A percentile compares a stretch with the other conserved stretches of the same genome.
phyloP scores from a whole-genome alignment of 768 basidiomycete genomes.

The Russula ochroleuca region DNA sequence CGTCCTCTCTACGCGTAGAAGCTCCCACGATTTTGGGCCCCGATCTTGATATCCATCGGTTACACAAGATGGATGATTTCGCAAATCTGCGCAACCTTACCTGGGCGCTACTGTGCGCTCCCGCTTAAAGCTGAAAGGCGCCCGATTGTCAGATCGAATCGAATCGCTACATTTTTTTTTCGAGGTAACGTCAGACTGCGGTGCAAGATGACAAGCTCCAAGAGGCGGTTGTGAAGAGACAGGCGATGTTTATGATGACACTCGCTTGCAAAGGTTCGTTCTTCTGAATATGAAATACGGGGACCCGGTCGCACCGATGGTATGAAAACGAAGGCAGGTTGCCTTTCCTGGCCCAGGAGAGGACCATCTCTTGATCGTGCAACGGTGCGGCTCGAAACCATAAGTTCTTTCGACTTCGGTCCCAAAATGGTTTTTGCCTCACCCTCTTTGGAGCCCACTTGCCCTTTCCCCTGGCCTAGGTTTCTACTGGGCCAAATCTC shows the following conservation, averaged over 20 bases:
- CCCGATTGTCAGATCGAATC: conserved; percentile 16
- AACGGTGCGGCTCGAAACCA: conserved; percentile 20
- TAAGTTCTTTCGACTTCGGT: conserved; percentile 19
- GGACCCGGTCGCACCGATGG: conserved; percentile 11
- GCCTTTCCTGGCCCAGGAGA: conserved; percentile 10
- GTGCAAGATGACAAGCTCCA: conserved; percentile 1
- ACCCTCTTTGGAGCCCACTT: conserved; percentile 13
- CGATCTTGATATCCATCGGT: conserved; percentile 22
- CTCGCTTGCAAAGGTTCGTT: conserved; percentile 2
- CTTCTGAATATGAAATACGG: conserved; percentile 20
- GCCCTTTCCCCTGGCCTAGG: conserved; percentile 17
- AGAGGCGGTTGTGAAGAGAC: conserved; percentile 6
- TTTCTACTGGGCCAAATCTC: conserved; percentile 16
- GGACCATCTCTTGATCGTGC: conserved; percentile 15
- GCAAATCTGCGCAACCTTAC: conserved; percentile 12
- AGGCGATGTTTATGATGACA: conserved; percentile 5
- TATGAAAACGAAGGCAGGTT: conserved; percentile 17
- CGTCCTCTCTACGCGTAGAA: background rate
- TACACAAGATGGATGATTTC: conserved; percentile 7
- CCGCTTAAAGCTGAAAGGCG: conserved; percentile 6
- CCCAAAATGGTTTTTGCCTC: conserved; percentile 21
- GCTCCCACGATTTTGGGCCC: conserved; percentile 14
- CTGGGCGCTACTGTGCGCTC: conserved; percentile 8
- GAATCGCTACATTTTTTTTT: conserved; percentile 18
- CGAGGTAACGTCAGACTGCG: conserved; percentile 13